Conservation (phyloP, 2,329 filamentous ascomycete genomes). For the Fusarium keratoplasticum region DNA sequence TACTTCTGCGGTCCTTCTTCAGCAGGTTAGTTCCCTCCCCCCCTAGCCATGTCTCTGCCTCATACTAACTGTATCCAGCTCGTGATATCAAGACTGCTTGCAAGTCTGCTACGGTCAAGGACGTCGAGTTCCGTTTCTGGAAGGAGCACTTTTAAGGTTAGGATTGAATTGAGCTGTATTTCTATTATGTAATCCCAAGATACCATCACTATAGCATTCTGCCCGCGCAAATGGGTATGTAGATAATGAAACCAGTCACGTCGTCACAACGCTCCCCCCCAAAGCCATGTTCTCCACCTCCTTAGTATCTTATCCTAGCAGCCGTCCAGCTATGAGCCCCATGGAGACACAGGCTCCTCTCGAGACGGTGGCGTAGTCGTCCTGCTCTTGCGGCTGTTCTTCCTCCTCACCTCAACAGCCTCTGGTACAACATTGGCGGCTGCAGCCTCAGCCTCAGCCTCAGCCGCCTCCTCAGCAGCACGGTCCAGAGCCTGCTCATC, state of each 20-base stretch:
- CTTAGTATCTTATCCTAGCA: neutral
- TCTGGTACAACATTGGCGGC: constrained; percentile 25
- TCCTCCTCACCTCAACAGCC: constrained; percentile 38
- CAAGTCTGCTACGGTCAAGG: constrained; percentile 75
- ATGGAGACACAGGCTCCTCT: constrained; percentile 33
- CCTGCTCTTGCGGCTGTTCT: constrained; percentile 41
- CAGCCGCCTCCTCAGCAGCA: constrained; percentile 9
- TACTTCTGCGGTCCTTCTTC: constrained; percentile 96
- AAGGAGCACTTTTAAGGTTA: constrained; percentile 84
- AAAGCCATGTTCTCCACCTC: neutral
- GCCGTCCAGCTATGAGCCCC: constrained; percentile 17
- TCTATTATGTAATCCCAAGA: constrained; percentile 31
- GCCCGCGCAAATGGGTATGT: constrained; percentile 8
- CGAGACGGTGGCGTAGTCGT: constrained; percentile 32
- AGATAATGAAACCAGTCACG: constrained; percentile 9
- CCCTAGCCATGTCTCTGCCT: neutral
- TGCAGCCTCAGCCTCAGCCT: constrained; percentile 3
- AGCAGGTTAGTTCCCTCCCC: constrained; percentile 60
- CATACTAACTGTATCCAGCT: constrained; percentile 64
- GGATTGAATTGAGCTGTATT: constrained; percentile 20
- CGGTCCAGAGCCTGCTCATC: constrained; percentile 20
- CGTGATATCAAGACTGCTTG: constrained; percentile 87
- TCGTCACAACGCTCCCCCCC: neutral
- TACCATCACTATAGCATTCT: constrained; percentile 35
- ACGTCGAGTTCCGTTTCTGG: constrained; percentile 97